These are phyloP conservation scores for Yamadazyma sp. DNA, from an alignment of 1,139 yeast species.

Conservation along the genomic window DNA sequence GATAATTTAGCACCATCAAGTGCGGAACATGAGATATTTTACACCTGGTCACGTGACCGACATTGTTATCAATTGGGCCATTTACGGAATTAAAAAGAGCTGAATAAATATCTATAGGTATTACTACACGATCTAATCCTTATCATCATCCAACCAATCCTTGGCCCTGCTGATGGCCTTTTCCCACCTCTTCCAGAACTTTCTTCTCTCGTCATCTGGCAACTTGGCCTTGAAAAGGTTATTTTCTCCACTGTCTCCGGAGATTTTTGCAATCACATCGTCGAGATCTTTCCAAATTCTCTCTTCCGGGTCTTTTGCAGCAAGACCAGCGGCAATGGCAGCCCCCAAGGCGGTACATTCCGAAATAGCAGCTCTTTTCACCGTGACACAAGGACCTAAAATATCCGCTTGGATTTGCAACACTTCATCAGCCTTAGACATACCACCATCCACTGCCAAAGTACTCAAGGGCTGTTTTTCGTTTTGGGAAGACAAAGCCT, in stretches of 20 bases:
- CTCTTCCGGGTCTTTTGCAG: conserved; percentile 55
- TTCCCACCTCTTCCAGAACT: conserved; percentile 77
- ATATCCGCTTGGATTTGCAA: conserved; percentile 95
- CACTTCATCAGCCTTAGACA: conserved; percentile 89
- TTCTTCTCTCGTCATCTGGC: conserved; percentile 60
- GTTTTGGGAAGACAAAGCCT: conserved; percentile 41
- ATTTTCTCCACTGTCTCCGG: conserved; percentile 31
- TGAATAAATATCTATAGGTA: no score
- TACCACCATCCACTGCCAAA: conserved; percentile 90
- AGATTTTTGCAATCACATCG: conserved; percentile 50
- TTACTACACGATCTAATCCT: conserved; percentile 6
- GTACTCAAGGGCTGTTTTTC: conserved; percentile 50
- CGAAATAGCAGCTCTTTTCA: conserved; percentile 74
- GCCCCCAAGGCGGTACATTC: conserved; percentile 97
- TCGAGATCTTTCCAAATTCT: conserved; percentile 75
- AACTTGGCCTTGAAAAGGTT: conserved; percentile 58
- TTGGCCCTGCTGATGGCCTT: conserved; percentile 73
- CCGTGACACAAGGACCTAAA: conserved; percentile 81
- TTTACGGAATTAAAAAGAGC: not conserved
- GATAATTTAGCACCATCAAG: not conserved
- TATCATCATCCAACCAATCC: conserved; percentile 66
- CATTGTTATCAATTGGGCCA: not conserved
- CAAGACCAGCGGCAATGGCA: conserved; percentile 91
- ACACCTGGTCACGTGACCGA: not conserved
- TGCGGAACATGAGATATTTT: not conserved